phyloP scores from a whole-genome alignment of 1,284 basidiomycete genomes.

The Pisolithus thermaeus region DNA sequence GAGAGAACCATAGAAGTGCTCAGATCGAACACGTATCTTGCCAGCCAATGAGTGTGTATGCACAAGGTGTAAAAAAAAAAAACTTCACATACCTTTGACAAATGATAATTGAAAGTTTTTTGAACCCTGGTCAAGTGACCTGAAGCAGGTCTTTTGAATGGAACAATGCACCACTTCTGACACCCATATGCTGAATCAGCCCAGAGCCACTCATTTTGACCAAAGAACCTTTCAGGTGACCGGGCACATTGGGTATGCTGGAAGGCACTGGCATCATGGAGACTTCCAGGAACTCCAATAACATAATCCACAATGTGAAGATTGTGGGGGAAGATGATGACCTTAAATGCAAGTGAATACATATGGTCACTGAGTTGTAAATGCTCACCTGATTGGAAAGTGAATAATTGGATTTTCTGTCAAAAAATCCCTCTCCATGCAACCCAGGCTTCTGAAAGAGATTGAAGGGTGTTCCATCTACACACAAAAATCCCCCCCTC shows the following conservation, averaged over 20 bases:
- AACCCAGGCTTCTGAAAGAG: conserved; percentile 3
- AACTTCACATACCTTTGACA: neutral
- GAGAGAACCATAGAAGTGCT: neutral
- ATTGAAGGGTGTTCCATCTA: neutral
- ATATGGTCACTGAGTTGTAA: neutral
- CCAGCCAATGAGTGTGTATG: too few species aligned
- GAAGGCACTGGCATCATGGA: neutral
- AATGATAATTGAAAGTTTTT: neutral
- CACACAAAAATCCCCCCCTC: conserved; percentile 1
- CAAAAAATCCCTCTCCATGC: conserved; percentile 7
- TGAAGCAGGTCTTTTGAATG: too few species aligned
- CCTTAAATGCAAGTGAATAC: neutral
- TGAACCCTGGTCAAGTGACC: too few species aligned
- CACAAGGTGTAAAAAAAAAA: neutral
- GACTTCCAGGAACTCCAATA: neutral
- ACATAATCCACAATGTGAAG: neutral
- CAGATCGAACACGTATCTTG: too few species aligned
- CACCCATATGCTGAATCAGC: neutral
- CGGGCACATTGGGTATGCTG: neutral
- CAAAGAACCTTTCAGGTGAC: neutral
- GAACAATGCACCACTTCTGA: too few species aligned
- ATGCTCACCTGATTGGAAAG: conserved; percentile 8
- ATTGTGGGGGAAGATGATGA: neutral
- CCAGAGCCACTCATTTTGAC: neutral
- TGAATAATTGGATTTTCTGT: conserved; percentile 7